These are phyloP conservation scores for Debaryomyces prosopidis DNA, from an alignment of 805 yeast species.

Conservation along the genomic window DNA sequence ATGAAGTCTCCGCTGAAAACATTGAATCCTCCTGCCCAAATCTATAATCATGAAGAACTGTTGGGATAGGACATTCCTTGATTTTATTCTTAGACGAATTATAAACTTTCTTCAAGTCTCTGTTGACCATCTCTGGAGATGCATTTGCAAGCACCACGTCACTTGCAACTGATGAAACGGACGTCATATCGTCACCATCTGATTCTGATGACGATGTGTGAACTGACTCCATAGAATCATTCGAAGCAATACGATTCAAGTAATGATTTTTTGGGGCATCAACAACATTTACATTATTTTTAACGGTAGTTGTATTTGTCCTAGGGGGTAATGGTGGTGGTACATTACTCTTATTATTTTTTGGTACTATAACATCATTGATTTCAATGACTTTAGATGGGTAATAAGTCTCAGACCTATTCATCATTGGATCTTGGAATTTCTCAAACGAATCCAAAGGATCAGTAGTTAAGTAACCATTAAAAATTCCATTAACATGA, in stretches of 20 bases:
- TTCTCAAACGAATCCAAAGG: conserved; percentile 29
- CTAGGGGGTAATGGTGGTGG: conserved; percentile 39
- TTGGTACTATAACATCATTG: conserved; percentile 13
- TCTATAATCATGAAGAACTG: conserved; percentile 1
- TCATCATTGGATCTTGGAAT: conserved; percentile 24
- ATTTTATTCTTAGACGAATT: conserved; percentile 37
- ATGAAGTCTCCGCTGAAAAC: conserved; percentile 15
- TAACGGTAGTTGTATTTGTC: conserved; percentile 15
- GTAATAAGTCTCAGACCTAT: conserved; percentile 28
- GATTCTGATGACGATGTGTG: conserved; percentile 6
- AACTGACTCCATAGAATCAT: conserved; percentile 10
- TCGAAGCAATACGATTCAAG: neutral
- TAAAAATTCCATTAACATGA: conserved; percentile 30
- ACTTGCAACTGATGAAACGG: conserved; percentile 17
- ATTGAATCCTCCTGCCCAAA: conserved; percentile 1
- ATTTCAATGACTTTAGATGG: conserved; percentile 20
- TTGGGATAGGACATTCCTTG: conserved; percentile 27
- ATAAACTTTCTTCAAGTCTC: conserved; percentile 26
- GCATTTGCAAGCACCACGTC: conserved; percentile 12
- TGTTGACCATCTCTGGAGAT: conserved; percentile 16
- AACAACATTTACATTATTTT: neutral
- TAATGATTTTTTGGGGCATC: conserved; percentile 5
- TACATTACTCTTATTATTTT: conserved; percentile 2
- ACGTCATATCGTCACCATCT: conserved; percentile 9
- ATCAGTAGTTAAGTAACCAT: conserved; percentile 29